Evolutionary conservation across 1,139 yeast species (phyloP).

Genomic region (Neolecta irregularis): DNA sequence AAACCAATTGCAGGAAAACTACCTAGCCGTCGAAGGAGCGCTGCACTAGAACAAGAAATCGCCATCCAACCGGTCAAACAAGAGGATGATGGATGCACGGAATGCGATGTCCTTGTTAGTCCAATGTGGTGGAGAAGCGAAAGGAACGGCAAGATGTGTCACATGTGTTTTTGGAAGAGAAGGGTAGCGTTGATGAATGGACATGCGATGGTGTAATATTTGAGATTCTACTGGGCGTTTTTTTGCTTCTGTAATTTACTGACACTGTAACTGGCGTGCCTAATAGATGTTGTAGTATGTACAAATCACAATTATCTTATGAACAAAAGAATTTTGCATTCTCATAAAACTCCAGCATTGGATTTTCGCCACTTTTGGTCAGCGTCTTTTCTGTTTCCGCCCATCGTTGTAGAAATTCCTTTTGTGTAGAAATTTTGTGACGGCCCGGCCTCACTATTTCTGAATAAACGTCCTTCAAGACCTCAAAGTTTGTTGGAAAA

Average conservation of each 20-base stretch:
- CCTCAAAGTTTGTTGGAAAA: constrained; percentile 67
- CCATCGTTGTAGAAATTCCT: constrained; percentile 54
- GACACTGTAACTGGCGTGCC: no score
- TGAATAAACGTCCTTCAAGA: constrained; percentile 46
- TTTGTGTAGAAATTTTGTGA: constrained; percentile 37
- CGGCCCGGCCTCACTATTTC: constrained; percentile 26
- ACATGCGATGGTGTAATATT: no score
- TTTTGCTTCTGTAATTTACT: no score
- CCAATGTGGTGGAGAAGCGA: constrained; percentile 6
- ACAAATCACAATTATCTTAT: constrained; percentile 8
- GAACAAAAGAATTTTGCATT: constrained; percentile 60
- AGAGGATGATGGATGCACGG: neutral
- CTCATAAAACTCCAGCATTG: constrained; percentile 65
- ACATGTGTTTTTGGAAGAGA: no score
- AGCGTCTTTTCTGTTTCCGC: constrained; percentile 53
- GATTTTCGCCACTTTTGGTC: constrained; percentile 68
- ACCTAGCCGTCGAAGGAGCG: no score
- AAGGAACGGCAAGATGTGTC: no score
- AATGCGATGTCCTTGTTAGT: neutral
- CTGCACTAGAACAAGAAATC: no score
- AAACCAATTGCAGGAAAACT: constrained; percentile 4
- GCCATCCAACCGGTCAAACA: no score
- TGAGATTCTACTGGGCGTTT: no score
- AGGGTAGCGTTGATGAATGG: no score
- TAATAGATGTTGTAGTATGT: no score